Evolutionary conservation across 169 alveolate species (phyloP).

Genomic region (Cardiosporidium cionae): DNA sequence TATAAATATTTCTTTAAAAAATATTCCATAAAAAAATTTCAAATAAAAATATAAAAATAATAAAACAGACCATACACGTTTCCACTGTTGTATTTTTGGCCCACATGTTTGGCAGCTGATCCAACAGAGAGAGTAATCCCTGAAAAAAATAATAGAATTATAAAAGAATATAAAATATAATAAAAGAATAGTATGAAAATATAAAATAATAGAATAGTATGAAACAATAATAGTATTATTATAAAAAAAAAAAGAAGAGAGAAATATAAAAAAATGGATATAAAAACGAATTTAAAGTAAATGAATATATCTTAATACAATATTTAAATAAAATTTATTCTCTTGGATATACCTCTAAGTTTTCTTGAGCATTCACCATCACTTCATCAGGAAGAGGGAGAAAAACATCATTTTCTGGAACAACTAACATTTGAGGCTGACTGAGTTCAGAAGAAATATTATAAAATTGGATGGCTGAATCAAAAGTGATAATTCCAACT

Average conservation of each 20-base stretch:
- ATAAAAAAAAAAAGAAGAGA: too few relatives aligned
- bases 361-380: conserved; percentile 62
- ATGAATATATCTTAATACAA: too few relatives aligned
- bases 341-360: conserved; percentile 4
- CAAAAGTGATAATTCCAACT: conserved; percentile 90
- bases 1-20: not conserved
- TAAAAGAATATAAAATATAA: too few relatives aligned
- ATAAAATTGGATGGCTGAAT: conserved; percentile 87
- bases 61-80: conserved; percentile 46
- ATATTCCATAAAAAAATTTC: not conserved
- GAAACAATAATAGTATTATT: too few relatives aligned
- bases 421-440: conserved; percentile 81
- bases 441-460: conserved; percentile 57
- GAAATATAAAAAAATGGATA: too few relatives aligned
- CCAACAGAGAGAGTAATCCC: conserved; percentile 50
- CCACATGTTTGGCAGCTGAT: conserved; percentile 73
- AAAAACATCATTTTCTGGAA: conserved; percentile 82
- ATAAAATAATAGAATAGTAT: too few relatives aligned
- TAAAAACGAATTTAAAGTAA: too few relatives aligned
- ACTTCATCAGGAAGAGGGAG: conserved; percentile 86
- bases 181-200: too few relatives aligned
- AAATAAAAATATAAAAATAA: not conserved
- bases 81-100: conserved; percentile 63
- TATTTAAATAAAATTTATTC: too few relatives aligned
- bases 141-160: too few relatives aligned